Conservation (phyloP, 345 rosid species). For the Citrus mangshanensis region DNA sequence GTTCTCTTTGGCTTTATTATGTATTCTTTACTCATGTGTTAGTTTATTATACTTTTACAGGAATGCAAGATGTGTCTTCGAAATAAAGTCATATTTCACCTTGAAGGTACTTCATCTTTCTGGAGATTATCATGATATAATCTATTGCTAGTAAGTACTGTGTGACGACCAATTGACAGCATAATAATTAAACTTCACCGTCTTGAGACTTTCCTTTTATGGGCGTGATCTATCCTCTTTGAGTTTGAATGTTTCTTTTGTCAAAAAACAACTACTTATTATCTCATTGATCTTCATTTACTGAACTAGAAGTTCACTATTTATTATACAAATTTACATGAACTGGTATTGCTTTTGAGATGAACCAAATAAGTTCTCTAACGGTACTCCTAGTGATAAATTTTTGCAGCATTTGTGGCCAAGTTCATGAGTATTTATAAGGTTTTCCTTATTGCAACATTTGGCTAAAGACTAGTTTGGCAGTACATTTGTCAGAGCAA, state of each 20-base stretch:
- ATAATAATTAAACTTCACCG: not conserved
- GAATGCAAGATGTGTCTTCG: constrained; percentile 83
- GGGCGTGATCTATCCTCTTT: not conserved
- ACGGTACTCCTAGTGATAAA: not conserved
- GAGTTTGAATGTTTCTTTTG: not conserved
- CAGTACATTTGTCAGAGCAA: not conserved
- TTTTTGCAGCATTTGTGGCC: constrained; percentile 76
- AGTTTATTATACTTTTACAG: constrained; percentile 35
- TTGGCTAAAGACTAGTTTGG: constrained; percentile 45
- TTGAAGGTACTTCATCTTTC: constrained; percentile 57
- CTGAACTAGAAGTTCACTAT: not conserved
- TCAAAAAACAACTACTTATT: not conserved
- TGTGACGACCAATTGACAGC: not conserved
- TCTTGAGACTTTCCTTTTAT: not conserved
- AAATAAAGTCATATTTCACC: constrained; percentile 91
- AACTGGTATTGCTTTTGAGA: not conserved
- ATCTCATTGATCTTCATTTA: too few species aligned
- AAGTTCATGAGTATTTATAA: constrained; percentile 95
- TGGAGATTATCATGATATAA: not conserved
- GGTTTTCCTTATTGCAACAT: constrained; percentile 74
- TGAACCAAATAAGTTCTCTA: not conserved
- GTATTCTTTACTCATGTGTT: not conserved
- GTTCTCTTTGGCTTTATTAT: not conserved
- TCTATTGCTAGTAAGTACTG: not conserved
- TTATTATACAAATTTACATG: not conserved